phyloP scores from a whole-genome alignment of 202 grass and related monocot genomes.

The Cymbopogon flexuosus region DNA sequence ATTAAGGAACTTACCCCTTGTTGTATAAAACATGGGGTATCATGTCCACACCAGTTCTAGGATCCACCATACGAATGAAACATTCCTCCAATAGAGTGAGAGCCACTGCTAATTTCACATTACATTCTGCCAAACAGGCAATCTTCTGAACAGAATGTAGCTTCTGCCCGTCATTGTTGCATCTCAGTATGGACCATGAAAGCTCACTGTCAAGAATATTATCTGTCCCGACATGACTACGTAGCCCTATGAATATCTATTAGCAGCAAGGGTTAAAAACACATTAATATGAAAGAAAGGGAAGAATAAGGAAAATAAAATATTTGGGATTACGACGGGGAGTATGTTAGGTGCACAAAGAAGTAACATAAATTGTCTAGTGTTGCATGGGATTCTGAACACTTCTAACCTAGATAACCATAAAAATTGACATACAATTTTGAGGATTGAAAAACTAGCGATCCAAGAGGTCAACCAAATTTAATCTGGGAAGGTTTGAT shows the following conservation, averaged over 20 bases:
- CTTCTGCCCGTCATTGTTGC: constrained; percentile 68
- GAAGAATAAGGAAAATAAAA: not conserved
- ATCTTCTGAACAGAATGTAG: constrained; percentile 73
- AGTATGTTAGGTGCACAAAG: constrained; percentile 2
- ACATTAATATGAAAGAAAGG: constrained; percentile 33
- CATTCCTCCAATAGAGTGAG: constrained; percentile 95
- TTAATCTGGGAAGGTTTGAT: not conserved
- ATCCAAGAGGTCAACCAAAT: not conserved
- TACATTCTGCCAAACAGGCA: constrained; percentile 68
- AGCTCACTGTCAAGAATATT: constrained; percentile 70
- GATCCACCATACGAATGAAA: constrained; percentile 93
- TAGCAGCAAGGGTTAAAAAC: constrained; percentile 29
- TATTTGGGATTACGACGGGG: not conserved
- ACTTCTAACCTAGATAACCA: not conserved
- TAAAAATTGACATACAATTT: not conserved
- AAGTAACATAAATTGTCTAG: not conserved
- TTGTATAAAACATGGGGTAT: constrained; percentile 97
- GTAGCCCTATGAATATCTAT: constrained; percentile 70
- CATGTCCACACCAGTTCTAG: constrained; percentile 93
- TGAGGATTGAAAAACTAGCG: not conserved
- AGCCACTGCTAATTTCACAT: constrained; percentile 86
- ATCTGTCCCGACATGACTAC: constrained; percentile 50
- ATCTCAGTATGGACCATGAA: constrained; percentile 88
- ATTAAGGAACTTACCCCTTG: constrained; percentile 49
- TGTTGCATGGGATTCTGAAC: not conserved